These are phyloP conservation scores for Chrysoporthe austroafricana DNA, from an alignment of 2,329 filamentous ascomycete species.

Conservation along the genomic window DNA sequence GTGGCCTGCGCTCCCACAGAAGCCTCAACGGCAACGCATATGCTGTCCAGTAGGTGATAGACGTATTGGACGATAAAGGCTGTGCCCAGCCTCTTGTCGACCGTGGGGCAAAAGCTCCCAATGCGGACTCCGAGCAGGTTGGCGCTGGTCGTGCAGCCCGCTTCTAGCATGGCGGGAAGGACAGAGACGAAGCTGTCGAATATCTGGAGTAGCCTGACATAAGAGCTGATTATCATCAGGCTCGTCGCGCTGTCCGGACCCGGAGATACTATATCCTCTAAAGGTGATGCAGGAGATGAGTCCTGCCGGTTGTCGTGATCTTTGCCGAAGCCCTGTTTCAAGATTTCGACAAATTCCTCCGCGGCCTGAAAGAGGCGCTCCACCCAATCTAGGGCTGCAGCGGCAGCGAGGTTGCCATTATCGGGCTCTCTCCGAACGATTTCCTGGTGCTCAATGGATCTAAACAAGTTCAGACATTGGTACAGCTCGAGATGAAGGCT, in stretches of 20 bases:
- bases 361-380: conserved; percentile 11
- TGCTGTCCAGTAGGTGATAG: not conserved
- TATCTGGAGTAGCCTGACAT: conserved; percentile 9
- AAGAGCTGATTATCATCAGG: conserved; percentile 10
- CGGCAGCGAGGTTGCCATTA: not conserved
- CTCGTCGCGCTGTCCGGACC: conserved; percentile 9
- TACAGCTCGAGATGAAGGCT: conserved; percentile 14
- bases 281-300: not conserved
- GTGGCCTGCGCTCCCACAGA: not conserved
- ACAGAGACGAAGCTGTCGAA: conserved; percentile 8
- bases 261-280: not conserved
- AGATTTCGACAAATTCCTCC: conserved; percentile 4
- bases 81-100: conserved; percentile 3
- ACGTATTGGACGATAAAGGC: conserved; percentile 5
- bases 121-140: conserved; percentile 10
- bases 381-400: conserved; percentile 5
- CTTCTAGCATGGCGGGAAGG: conserved; percentile 1
- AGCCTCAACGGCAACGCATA: not conserved
- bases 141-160: not conserved
- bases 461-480: conserved; percentile 10
- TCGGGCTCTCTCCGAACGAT: not conserved
- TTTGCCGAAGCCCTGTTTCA: conserved; percentile 3
- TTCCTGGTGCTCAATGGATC: conserved; percentile 6
- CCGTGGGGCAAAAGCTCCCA: conserved; percentile 6
- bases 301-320: not conserved